A percentile compares a stretch with the other conserved stretches of the same genome.
Conservation (phyloP, 371 early-diverging fungal species). For the Mucor irregularis region DNA sequence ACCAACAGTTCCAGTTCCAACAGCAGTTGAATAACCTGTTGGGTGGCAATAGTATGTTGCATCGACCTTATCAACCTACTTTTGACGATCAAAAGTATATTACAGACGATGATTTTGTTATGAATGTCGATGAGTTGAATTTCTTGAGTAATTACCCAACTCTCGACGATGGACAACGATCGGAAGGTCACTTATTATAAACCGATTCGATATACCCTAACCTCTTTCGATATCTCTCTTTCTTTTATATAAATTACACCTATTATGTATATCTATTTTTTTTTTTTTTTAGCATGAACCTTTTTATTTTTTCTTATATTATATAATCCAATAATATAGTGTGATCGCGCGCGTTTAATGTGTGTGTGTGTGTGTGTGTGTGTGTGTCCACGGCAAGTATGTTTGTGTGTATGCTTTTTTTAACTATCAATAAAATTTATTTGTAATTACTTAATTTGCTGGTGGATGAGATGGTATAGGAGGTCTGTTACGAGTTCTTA, state of each 20-base stretch:
- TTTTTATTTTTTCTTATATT: background rate
- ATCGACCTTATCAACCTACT: slow-evolving; percentile 21
- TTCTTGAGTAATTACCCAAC: slow-evolving; percentile 1
- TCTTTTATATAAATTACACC: too few species aligned
- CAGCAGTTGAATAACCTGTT: slow-evolving; percentile 1
- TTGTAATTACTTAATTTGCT: slow-evolving; percentile 5
- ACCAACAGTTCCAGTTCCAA: slow-evolving; percentile 3
- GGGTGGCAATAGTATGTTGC: background rate
- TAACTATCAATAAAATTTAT: background rate
- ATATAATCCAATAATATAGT: too few species aligned
- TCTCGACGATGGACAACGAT: slow-evolving; percentile 3
- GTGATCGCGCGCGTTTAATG: too few species aligned
- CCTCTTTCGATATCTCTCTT: too few species aligned
- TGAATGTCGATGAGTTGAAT: slow-evolving; percentile 8
- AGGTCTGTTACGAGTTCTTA: slow-evolving; percentile 24
- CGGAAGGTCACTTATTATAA: slow-evolving; percentile 22
- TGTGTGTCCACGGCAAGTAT: too few species aligned
- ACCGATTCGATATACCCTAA: background rate
- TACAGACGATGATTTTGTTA: slow-evolving; percentile 3
- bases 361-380: too few species aligned
- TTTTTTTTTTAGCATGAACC: background rate
- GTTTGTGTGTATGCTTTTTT: background rate
- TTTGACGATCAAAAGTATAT: slow-evolving; percentile 10
- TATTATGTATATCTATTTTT: too few species aligned
- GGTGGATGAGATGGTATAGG: slow-evolving; percentile 23